These are phyloP conservation scores for Antarctomyces pellizariae DNA, from an alignment of 495 filamentous ascomycete species.

Conservation along the genomic window DNA sequence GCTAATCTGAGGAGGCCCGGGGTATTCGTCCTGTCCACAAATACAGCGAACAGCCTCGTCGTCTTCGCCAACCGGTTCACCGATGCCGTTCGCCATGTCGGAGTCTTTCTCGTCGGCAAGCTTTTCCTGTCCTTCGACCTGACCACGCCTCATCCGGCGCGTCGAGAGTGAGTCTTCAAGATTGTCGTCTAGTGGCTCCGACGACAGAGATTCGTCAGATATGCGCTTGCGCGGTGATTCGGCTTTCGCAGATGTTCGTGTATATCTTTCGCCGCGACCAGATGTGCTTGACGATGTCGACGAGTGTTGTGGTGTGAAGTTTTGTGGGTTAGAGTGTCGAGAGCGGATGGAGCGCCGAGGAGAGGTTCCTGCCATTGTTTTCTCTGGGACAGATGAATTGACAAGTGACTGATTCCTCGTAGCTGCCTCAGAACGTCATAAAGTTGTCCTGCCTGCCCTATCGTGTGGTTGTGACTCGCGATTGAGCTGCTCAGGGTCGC, in stretches of 20 bases:
- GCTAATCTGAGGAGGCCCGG: constrained; percentile 50
- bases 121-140: constrained; percentile 35
- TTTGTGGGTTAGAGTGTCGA: constrained; percentile 53
- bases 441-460: too few relatives aligned
- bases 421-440: too few relatives aligned
- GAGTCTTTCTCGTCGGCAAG: constrained; percentile 25
- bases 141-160: constrained; percentile 47
- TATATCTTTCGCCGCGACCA: constrained; percentile 41
- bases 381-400: constrained; percentile 10
- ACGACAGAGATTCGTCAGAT: constrained; percentile 45
- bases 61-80: constrained; percentile 58
- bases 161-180: constrained; percentile 43
- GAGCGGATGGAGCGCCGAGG: constrained; percentile 83
- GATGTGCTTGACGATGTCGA: constrained; percentile 47
- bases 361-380: constrained; percentile 32
- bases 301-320: constrained; percentile 44
- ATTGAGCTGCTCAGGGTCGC: too few relatives aligned
- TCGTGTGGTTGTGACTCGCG: too few relatives aligned
- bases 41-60: constrained; percentile 89
- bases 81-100: constrained; percentile 27
- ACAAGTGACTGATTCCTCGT: too few relatives aligned
- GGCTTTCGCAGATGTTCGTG: constrained; percentile 45
- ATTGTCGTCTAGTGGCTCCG: constrained; percentile 57
- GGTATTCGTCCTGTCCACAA: constrained; percentile 85
- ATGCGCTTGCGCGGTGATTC: constrained; percentile 49